Evolutionary conservation across 1,284 basidiomycete genomes (phyloP).

Genomic region (Ceratobasidium sp.): DNA sequence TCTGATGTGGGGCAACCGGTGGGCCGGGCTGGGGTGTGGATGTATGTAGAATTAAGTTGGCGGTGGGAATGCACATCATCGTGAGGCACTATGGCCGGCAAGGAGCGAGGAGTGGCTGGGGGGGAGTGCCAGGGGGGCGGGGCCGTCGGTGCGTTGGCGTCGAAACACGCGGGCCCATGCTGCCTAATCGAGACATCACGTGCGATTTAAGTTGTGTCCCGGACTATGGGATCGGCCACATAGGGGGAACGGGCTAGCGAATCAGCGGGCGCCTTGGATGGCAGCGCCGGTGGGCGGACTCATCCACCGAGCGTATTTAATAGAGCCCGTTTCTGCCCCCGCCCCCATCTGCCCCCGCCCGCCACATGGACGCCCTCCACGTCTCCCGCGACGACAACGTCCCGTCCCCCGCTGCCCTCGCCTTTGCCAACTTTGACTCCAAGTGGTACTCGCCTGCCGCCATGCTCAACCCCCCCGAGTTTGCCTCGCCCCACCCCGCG

Average conservation of each 20-base stretch:
- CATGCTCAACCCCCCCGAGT: slow-evolving; percentile 14
- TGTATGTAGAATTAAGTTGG: slow-evolving; percentile 8
- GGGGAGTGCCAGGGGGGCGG: slow-evolving; percentile 10
- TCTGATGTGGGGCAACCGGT: slow-evolving; percentile 21
- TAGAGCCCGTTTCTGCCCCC: not conserved
- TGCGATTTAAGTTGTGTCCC: no score
- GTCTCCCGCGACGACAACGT: slow-evolving; percentile 12
- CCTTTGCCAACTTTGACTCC: slow-evolving; percentile 7
- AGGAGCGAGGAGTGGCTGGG: slow-evolving; percentile 9
- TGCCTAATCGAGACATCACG: no score
- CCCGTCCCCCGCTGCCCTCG: slow-evolving; percentile 27
- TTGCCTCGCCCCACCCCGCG: not conserved
- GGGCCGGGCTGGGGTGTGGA: not conserved
- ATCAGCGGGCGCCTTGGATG: not conserved
- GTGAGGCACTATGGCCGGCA: not conserved
- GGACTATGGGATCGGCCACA: slow-evolving; percentile 5
- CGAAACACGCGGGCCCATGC: slow-evolving; percentile 28
- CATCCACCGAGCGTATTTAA: slow-evolving; percentile 1
- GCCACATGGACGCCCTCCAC: slow-evolving; percentile 5
- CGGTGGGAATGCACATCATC: slow-evolving; percentile 15
- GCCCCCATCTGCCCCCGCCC: not conserved
- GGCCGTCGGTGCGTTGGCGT: not conserved
- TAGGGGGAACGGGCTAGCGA: slow-evolving; percentile 19
- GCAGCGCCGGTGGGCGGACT: no score
- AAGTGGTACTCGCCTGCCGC: slow-evolving; percentile 20